phyloP scores from a whole-genome alignment of 75 land plant genomes.

The Cupressus sempervirens region DNA sequence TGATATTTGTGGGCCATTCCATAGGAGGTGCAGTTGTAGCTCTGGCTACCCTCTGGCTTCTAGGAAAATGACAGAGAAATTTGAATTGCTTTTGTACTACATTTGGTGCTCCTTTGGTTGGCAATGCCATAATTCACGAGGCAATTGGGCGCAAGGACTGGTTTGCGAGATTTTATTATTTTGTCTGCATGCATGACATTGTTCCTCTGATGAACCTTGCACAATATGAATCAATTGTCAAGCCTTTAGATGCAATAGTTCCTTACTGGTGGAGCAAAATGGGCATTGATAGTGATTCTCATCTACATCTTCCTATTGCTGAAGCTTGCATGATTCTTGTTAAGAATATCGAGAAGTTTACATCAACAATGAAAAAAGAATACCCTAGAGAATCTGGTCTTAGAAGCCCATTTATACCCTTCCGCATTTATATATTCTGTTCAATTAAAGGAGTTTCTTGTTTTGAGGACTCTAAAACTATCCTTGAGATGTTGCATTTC shows the following conservation, averaged over 20 bases:
- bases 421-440: constrained; percentile 45
- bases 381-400: background rate
- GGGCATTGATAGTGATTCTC: background rate
- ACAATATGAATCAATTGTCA: constrained; percentile 32
- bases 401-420: constrained; percentile 54
- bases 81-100: too few species aligned
- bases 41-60: too few species aligned
- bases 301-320: background rate
- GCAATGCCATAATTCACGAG: constrained; percentile 34
- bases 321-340: constrained; percentile 1
- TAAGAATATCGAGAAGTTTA: background rate
- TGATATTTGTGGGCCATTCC: too few species aligned
- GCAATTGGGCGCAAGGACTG: constrained; percentile 49
- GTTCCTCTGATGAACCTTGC: constrained; percentile 52
- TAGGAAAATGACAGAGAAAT: too few species aligned
- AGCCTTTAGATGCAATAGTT: constrained; percentile 21
- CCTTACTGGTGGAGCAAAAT: constrained; percentile 17
- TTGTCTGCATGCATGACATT: constrained; percentile 45
- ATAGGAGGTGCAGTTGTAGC: too few species aligned
- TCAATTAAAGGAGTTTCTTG: constrained; percentile 20
- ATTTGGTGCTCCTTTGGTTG: constrained; percentile 9
- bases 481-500: constrained; percentile 37
- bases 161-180: constrained; percentile 36
- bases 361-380: background rate
- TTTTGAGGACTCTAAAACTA: constrained; percentile 40